Evolutionary conservation across 2,329 filamentous ascomycete species (phyloP).

Genomic region (Leptoxyphium fumago): DNA sequence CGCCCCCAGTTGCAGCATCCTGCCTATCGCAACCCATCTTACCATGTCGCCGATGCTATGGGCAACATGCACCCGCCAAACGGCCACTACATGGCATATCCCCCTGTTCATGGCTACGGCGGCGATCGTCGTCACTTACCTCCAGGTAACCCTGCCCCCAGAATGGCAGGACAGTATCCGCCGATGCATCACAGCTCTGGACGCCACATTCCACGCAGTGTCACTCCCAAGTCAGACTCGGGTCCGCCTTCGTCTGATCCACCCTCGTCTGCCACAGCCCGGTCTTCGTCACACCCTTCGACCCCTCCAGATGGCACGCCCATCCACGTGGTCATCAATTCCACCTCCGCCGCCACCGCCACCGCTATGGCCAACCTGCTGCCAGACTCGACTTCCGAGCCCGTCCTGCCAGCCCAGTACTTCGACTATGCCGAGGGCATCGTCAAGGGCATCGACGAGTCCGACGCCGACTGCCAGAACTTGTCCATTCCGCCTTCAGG

Average conservation of each 20-base stretch:
- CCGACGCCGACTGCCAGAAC: conserved; percentile 15
- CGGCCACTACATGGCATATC: conserved; percentile 4
- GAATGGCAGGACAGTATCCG: conserved; percentile 17
- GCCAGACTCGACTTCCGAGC: conserved; percentile 21
- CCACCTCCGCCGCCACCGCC: conserved; percentile 7
- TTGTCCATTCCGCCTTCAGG: conserved; percentile 22
- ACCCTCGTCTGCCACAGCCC: conserved; percentile 24
- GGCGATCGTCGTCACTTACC: conserved; percentile 11
- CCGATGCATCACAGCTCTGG: conserved; percentile 3
- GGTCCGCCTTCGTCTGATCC: conserved; percentile 30
- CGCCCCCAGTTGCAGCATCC: not conserved
- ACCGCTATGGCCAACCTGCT: conserved; percentile 13
- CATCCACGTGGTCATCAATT: conserved; percentile 21
- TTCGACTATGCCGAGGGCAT: conserved; percentile 20
- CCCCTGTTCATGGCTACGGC: conserved; percentile 3
- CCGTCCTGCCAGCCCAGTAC: conserved; percentile 20
- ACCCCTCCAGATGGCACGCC: conserved; percentile 26
- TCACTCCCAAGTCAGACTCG: conserved; percentile 23
- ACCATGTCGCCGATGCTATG: not conserved
- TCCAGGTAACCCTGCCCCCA: conserved; percentile 14
- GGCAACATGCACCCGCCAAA: conserved; percentile 6
- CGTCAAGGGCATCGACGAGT: conserved; percentile 20
- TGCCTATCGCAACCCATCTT: conserved; percentile 3
- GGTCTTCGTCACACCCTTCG: conserved; percentile 22
- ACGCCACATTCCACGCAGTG: conserved; percentile 11